Percentiles rank a stretch among this genome's conserved stretches.
These are phyloP conservation scores for Cystobasidium slooffiae DNA, from an alignment of 1,284 basidiomycete genomes.

Conservation along the genomic window DNA sequence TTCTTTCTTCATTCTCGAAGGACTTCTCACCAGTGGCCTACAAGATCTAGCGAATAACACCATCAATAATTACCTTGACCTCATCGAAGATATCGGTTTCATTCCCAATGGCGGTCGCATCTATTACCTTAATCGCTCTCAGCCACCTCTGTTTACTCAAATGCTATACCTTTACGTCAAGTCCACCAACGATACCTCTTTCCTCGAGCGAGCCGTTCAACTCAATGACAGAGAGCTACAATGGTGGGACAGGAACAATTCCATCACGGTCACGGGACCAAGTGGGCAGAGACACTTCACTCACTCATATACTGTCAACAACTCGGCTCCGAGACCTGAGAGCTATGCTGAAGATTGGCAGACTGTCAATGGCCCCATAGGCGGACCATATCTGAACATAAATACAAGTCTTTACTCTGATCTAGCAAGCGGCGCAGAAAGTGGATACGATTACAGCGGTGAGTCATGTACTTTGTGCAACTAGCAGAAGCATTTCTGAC, in stretches of 20 bases:
- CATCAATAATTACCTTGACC: slow-evolving; percentile 62
- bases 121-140: slow-evolving; percentile 76
- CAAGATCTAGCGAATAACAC: slow-evolving; percentile 41
- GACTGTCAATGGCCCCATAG: slow-evolving; percentile 69
- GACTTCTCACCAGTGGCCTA: slow-evolving; percentile 30
- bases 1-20: slow-evolving; percentile 23
- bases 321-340: slow-evolving; percentile 59
- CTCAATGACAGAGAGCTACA: slow-evolving; percentile 73
- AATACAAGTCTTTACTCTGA: slow-evolving; percentile 71
- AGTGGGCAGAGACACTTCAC: slow-evolving; percentile 68
- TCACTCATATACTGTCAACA: slow-evolving; percentile 68
- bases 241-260: slow-evolving; percentile 81
- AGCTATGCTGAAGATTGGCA: slow-evolving; percentile 69
- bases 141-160: slow-evolving; percentile 64
- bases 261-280: slow-evolving; percentile 73
- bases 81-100: slow-evolving; percentile 78
- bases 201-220: slow-evolving; percentile 69
- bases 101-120: slow-evolving; percentile 89
- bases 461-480: background rate
- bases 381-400: slow-evolving; percentile 56
- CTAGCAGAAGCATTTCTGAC: background rate
- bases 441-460: slow-evolving; percentile 58
- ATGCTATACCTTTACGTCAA: slow-evolving; percentile 72
- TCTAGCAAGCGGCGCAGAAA: slow-evolving; percentile 82
- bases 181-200: slow-evolving; percentile 65